A percentile compares a stretch with the other conserved stretches of the same genome.
Conservation (phyloP, 1,284 basidiomycete genomes). For the Tranzscheliella williamsii region DNA sequence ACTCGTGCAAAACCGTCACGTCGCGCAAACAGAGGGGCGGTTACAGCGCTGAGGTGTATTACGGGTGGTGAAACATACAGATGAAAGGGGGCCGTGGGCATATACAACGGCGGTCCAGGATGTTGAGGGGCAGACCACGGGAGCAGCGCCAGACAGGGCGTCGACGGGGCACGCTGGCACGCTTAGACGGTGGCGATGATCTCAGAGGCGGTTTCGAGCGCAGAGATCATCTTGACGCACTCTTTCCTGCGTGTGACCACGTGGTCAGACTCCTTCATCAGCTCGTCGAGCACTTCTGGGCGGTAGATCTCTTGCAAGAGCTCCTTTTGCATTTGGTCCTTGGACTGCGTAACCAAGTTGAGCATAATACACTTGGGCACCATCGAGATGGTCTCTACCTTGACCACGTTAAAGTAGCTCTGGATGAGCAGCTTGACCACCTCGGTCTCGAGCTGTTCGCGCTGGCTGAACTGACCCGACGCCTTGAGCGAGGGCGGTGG, state of each 20-base stretch:
- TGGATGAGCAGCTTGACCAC: slow-evolving; percentile 78
- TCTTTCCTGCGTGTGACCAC: slow-evolving; percentile 57
- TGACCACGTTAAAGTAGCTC: slow-evolving; percentile 67
- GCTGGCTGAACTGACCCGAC: slow-evolving; percentile 86
- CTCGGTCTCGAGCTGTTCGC: slow-evolving; percentile 97
- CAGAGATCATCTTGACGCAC: slow-evolving; percentile 60
- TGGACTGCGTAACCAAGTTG: slow-evolving; percentile 87
- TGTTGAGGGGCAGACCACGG: too few species aligned
- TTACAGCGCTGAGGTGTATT: too few species aligned
- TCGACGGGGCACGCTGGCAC: too few species aligned
- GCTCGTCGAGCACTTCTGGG: slow-evolving; percentile 54
- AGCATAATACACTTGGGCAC: slow-evolving; percentile 90
- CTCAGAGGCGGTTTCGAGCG: slow-evolving; percentile 57
- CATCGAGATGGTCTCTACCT: slow-evolving; percentile 99
- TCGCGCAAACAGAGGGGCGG: too few species aligned
- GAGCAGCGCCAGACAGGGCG: too few species aligned
- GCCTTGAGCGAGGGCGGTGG: slow-evolving; percentile 91
- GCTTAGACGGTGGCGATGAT: slow-evolving; percentile 59
- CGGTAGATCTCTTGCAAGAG: slow-evolving; percentile 66
- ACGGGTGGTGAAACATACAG: too few species aligned
- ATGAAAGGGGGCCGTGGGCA: too few species aligned
- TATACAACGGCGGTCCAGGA: too few species aligned
- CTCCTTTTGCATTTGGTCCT: slow-evolving; percentile 88
- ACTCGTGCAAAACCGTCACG: too few species aligned
- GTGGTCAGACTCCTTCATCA: slow-evolving; percentile 60